A percentile compares a stretch with the other conserved stretches of the same genome.
Evolutionary conservation across 306 rosid genomes (phyloP).

Genomic region (Trifolium pratense): DNA sequence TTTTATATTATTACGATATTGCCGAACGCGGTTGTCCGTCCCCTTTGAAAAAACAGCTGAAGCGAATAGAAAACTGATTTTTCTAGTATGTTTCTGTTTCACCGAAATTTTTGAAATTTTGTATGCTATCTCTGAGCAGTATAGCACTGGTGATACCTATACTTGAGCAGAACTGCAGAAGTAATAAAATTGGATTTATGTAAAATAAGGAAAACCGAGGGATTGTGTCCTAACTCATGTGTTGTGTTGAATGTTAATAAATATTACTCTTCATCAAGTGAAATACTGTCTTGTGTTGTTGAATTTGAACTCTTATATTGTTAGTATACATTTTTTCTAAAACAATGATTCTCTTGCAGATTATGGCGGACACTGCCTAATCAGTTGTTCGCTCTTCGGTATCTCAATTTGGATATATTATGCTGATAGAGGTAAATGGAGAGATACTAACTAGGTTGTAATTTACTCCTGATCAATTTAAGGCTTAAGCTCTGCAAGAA

Average conservation of each 20-base stretch:
- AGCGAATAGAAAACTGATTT: slow-evolving; percentile 9
- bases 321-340: slow-evolving; percentile 15
- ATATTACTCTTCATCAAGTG: not conserved
- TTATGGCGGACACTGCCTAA: slow-evolving; percentile 54
- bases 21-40: slow-evolving; percentile 1
- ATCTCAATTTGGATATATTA: slow-evolving; percentile 4
- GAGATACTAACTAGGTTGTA: not conserved
- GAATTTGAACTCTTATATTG: not conserved
- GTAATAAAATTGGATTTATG: slow-evolving; percentile 2
- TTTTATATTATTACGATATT: slow-evolving; percentile 14
- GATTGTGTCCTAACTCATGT: not conserved
- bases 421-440: not conserved
- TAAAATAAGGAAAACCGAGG: not conserved
- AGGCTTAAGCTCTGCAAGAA: not conserved
- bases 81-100: not conserved
- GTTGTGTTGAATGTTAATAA: not conserved
- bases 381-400: slow-evolving; percentile 31
- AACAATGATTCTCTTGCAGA: slow-evolving; percentile 48
- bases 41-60: not conserved
- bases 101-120: not conserved
- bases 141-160: not conserved
- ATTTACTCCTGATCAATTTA: slow-evolving; percentile 2
- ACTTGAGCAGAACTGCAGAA: not conserved
- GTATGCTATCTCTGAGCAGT: not conserved
- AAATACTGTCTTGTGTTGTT: not conserved